A percentile compares a stretch with the other conserved stretches of the same genome.
Conservation (phyloP, 1,139 yeast species). For the Blastobotrys ciferrii region DNA sequence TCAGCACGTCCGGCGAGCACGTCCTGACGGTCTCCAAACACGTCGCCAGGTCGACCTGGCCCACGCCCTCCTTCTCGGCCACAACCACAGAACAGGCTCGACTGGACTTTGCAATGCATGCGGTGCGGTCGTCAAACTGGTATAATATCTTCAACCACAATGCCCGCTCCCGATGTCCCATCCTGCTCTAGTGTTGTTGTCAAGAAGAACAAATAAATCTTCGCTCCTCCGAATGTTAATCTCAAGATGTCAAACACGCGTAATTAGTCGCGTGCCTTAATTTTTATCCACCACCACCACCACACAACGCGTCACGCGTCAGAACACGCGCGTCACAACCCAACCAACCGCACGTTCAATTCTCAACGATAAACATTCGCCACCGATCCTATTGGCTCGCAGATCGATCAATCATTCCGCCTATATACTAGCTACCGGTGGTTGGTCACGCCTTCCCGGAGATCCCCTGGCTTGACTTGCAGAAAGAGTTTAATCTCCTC, state of each 20-base stretch:
- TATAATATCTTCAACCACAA: conserved; percentile 34
- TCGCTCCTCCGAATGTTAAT: conserved; percentile 11
- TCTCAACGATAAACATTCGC: no score
- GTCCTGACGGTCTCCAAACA: conserved; percentile 36
- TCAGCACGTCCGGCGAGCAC: conserved; percentile 39
- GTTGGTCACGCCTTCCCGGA: no score
- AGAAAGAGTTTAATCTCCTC: no score
- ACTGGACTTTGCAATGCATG: conserved; percentile 36
- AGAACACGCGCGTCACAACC: no score
- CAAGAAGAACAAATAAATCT: not conserved
- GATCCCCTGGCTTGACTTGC: no score
- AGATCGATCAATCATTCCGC: no score
- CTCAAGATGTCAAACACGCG: conserved; percentile 8
- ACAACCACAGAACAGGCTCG: not conserved
- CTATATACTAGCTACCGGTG: no score
- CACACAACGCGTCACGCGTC: no score
- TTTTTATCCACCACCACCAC: no score
- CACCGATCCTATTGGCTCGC: no score
- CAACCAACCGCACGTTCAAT: no score
- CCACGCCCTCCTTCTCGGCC: conserved; percentile 30
- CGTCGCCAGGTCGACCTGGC: conserved; percentile 32
- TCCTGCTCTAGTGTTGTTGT: not conserved
- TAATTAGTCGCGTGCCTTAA: no score
- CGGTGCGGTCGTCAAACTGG: conserved; percentile 34
- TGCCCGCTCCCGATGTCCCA: not conserved